These are phyloP conservation scores for Lignosus rhinocerotis DNA, from an alignment of 1,284 basidiomycete species.

Conservation along the genomic window DNA sequence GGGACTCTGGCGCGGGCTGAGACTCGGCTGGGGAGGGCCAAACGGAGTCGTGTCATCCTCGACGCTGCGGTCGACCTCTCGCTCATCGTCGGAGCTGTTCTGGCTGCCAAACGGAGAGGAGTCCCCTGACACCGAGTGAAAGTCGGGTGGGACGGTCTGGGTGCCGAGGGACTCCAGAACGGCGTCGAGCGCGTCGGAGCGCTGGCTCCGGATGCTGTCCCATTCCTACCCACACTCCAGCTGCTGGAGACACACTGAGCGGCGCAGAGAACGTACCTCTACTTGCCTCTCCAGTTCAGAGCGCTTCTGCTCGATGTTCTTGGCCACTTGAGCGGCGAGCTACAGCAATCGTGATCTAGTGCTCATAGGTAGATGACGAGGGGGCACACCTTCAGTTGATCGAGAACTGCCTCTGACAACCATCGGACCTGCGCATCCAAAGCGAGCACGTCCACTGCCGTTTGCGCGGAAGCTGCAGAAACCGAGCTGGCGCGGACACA, in stretches of 20 bases:
- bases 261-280: conserved; percentile 44
- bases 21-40: conserved; percentile 14
- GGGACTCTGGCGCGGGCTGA: conserved; percentile 31
- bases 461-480: conserved; percentile 61
- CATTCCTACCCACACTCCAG: conserved; percentile 51
- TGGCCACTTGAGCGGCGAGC: conserved; percentile 71
- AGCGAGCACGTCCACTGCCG: conserved; percentile 67
- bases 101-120: conserved; percentile 78
- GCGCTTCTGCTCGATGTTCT: conserved; percentile 71
- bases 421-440: conserved; percentile 77
- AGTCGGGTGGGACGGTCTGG: conserved; percentile 73
- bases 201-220: conserved; percentile 61
- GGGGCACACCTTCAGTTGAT: conserved; percentile 65
- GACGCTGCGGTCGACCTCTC: conserved; percentile 13
- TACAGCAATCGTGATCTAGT: conserved; percentile 29
- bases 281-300: conserved; percentile 56
- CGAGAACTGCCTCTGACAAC: conserved; percentile 68
- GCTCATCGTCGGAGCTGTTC: conserved; percentile 50
- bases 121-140: conserved; percentile 59
- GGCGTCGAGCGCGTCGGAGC: conserved; percentile 59
- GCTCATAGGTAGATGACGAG: not conserved
- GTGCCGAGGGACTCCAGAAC: conserved; percentile 70
- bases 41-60: conserved; percentile 21
- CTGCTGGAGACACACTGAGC: not conserved
- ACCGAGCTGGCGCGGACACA: conserved; percentile 63